Base-by-base conservation (phyloP, 2,329 filamentous ascomycete genomes). In the Rutstroemia sp. region DNA sequence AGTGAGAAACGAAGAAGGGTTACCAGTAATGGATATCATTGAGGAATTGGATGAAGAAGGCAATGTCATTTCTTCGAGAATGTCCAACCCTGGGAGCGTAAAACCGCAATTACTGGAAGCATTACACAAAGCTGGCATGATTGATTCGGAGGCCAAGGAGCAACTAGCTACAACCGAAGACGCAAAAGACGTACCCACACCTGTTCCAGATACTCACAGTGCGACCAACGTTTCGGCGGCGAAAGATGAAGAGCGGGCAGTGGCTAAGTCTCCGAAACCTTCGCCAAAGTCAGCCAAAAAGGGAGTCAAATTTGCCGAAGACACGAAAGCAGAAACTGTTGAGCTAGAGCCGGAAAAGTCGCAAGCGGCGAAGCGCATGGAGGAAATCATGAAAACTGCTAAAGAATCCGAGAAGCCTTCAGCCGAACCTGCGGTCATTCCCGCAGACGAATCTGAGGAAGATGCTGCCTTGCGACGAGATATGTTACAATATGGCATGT, bases 11-110 rank as follows among this genome's bases (percentile, higher is more conserved):
- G 86, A 88, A 58, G 83, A 84, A 12, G 85, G 84, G 1, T 75
- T 91, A 51, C 88, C 91, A 0, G 81, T 97, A 57, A 92, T 88
- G 34, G 94, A 97, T 65, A 97, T 99, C 62, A 77, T 90, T 54
- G 94, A 99, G 72, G 84, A 95, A 73, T 76, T 97, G 23, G 94
- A 97, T 67, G 92, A 96, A 8, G 82, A 95, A 10, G 94, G 86
- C 56, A 94, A 95, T 66, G 80, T 97, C 4, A 72, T 96, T 50
- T 88, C 82, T 0, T 83, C 80, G 63, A 80, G 75, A 55, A 73
- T 87, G 30, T 81, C 83, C 39, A 81, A 75, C n/a, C 87, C 90
- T 0, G 86, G 85, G 6, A 81, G 86, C 52, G 75, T 79, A 14
- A 81, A 87, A 17, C 76, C 83, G 8, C 81, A 88, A 62, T 75